These are phyloP conservation scores for Citrus reticulata DNA, from an alignment of 345 rosid genomes.

Conservation along the genomic window DNA sequence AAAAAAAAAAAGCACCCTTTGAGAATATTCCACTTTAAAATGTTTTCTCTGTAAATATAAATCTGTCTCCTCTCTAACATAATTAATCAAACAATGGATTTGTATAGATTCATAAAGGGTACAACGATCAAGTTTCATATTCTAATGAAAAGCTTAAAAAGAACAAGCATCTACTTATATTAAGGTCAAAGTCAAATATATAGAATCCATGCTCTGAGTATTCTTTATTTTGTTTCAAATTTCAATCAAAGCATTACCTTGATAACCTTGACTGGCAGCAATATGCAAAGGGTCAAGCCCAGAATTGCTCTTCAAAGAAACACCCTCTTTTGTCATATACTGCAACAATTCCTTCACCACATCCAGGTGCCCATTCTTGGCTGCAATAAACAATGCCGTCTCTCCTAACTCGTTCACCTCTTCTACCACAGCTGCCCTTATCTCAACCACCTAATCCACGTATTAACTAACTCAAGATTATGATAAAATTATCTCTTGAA, in stretches of 20 bases:
- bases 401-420: constrained; percentile 96
- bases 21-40: too few species aligned
- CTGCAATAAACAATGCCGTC: constrained; percentile 81
- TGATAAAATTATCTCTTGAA: neutral
- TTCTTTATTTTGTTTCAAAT: neutral
- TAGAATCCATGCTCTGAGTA: neutral
- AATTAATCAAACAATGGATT: too few species aligned
- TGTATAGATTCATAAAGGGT: too few species aligned
- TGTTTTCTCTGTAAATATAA: too few species aligned
- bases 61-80: too few species aligned
- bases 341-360: constrained; percentile 68
- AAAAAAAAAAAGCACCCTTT: too few species aligned
- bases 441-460: constrained; percentile 50
- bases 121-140: neutral
- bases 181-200: too few species aligned
- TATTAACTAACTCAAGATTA: neutral
- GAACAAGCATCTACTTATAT: neutral
- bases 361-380: constrained; percentile 77
- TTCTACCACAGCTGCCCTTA: constrained; percentile 66
- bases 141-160: neutral
- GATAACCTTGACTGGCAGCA: constrained; percentile 84
- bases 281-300: constrained; percentile 76
- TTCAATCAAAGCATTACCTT: constrained; percentile 36
- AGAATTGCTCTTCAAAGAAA: constrained; percentile 58
- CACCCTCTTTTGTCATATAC: constrained; percentile 55